A percentile compares a stretch with the other conserved stretches of the same genome.
Evolutionary conservation across 345 rosid species (phyloP).

Genomic region (Rhodomyrtus tomentosa): DNA sequence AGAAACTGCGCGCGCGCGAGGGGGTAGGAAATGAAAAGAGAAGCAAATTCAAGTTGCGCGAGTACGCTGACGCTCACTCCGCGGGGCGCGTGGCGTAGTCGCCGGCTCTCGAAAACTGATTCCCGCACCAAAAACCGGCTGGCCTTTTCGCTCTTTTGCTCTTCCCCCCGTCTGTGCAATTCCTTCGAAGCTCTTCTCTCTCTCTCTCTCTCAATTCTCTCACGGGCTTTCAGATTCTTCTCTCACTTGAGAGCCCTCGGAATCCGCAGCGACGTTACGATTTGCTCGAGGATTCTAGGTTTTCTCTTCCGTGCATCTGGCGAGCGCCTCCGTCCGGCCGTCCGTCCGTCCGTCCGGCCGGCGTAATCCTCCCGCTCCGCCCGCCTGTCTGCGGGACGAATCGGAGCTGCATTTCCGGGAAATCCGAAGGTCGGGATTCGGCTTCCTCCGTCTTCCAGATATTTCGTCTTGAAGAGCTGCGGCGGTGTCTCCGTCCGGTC

Average conservation of each 20-base stretch:
- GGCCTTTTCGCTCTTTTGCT: not conserved
- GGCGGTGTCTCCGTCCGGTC: not conserved
- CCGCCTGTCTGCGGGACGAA: not conserved
- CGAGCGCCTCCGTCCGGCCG: too few species aligned
- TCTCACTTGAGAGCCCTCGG: not conserved
- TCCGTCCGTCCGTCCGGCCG: not conserved
- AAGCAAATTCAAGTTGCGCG: not conserved
- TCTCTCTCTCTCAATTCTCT: not conserved
- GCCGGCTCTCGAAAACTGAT: not conserved
- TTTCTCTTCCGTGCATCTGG: not conserved
- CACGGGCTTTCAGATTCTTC: not conserved
- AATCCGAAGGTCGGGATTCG: not conserved
- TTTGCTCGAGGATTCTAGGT: not conserved
- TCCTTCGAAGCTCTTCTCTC: not conserved
- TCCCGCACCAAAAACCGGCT: not conserved
- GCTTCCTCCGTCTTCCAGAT: not conserved
- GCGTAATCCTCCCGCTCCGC: not conserved
- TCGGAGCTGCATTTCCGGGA: not conserved
- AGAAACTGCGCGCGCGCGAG: accelerated
- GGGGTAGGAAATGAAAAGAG: too few species aligned
- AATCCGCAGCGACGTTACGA: not conserved
- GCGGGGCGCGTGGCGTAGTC: not conserved
- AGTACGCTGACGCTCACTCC: not conserved
- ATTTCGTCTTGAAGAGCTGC: not conserved
- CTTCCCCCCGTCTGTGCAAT: not conserved